Conservation (phyloP, 1,284 basidiomycete species). For the Singerocomus inundabilis region DNA sequence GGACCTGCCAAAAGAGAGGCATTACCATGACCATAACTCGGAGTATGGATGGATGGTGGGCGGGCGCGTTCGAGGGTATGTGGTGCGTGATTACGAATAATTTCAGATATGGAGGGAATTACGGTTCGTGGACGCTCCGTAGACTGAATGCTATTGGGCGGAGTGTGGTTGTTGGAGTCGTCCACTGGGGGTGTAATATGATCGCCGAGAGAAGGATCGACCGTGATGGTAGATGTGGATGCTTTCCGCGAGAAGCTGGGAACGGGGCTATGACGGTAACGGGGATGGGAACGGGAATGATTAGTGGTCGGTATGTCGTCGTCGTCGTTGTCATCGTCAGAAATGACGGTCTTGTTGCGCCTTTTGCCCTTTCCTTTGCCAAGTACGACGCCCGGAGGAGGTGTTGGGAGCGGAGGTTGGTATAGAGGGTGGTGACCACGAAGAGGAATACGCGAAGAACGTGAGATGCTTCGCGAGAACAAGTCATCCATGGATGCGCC, state of each 20-base stretch:
- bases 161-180: constrained; percentile 19
- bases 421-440: constrained; percentile 65
- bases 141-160: constrained; percentile 19
- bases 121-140: constrained; percentile 37
- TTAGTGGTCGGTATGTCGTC: constrained; percentile 26
- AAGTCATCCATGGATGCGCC: constrained; percentile 48
- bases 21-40: constrained; percentile 49
- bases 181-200: constrained; percentile 11
- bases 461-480: constrained; percentile 42
- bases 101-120: constrained; percentile 79
- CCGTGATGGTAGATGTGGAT: constrained; percentile 44
- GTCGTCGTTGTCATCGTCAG: constrained; percentile 47
- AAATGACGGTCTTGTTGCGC: constrained; percentile 37
- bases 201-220: constrained; percentile 23
- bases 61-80: constrained; percentile 47
- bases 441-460: constrained; percentile 52
- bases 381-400: constrained; percentile 75
- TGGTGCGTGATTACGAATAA: constrained; percentile 72
- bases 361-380: constrained; percentile 56
- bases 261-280: constrained; percentile 37
- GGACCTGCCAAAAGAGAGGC: constrained; percentile 42
- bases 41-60: constrained; percentile 43
- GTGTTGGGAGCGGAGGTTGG: constrained; percentile 75
- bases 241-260: constrained; percentile 37
- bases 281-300: constrained; percentile 36